Conservation (phyloP, 148 eudicot genomes). For the Rhododendron griersonianum region DNA sequence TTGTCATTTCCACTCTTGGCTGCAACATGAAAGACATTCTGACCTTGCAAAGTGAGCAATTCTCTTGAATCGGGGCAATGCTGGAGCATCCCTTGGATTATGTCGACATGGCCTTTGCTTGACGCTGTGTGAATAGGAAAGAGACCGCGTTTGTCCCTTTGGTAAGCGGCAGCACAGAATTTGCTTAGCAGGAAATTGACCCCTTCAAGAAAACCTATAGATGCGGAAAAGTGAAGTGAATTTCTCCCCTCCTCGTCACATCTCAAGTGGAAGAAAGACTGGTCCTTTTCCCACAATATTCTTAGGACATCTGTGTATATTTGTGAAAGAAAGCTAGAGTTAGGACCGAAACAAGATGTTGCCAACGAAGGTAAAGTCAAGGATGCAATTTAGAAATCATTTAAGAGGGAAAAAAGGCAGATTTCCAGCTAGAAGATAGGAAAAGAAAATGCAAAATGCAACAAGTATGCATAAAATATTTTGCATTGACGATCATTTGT, state of each 20-base stretch:
- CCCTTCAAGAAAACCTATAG: slow-evolving; percentile 14
- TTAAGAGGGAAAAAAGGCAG: not conserved
- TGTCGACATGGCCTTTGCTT: too few relatives aligned
- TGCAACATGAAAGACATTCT: too few relatives aligned
- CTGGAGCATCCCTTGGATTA: too few relatives aligned
- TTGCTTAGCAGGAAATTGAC: not conserved
- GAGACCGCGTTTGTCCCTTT: too few relatives aligned
- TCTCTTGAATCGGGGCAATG: too few relatives aligned
- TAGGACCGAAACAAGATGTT: not conserved
- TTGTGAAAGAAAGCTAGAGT: not conserved
- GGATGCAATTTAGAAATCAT: not conserved
- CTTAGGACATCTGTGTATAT: slow-evolving; percentile 8
- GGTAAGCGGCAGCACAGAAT: too few relatives aligned
- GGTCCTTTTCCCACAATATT: slow-evolving; percentile 18
- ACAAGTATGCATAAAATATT: not conserved
- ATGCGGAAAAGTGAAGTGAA: slow-evolving; percentile 22
- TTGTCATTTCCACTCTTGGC: too few relatives aligned
- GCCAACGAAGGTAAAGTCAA: too few relatives aligned
- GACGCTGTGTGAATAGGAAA: too few relatives aligned
- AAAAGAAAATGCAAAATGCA: not conserved
- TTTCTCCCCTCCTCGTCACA: slow-evolving; percentile 12
- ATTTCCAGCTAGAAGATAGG: not conserved
- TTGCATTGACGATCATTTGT: not conserved
- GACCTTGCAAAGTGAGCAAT: too few relatives aligned
- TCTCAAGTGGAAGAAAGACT: slow-evolving; percentile 11